Conservation (phyloP, 2,329 filamentous ascomycete genomes). For the Dendryphion nanum region DNA sequence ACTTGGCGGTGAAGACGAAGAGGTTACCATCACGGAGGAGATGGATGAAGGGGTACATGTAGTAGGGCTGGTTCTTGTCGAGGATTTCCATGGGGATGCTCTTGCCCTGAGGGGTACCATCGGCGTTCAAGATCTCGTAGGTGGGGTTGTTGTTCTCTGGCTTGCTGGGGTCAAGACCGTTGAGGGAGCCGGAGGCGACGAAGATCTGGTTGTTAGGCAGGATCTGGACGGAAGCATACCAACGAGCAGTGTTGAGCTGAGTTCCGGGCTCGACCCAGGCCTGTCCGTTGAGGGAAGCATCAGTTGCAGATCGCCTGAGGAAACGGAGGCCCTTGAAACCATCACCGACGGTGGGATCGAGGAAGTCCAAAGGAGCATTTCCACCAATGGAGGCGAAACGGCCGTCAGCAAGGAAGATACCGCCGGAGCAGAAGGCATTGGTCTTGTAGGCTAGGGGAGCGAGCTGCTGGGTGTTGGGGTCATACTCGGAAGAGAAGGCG, state of each 20-base stretch:
- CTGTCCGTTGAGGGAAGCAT: constrained; percentile 48
- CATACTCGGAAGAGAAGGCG: constrained; percentile 61
- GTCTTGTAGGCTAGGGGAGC: constrained; percentile 53
- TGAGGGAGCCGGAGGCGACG: constrained; percentile 60
- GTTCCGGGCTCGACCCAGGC: constrained; percentile 57
- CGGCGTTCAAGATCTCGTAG: constrained; percentile 56
- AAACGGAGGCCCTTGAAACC: constrained; percentile 60
- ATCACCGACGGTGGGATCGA: constrained; percentile 59
- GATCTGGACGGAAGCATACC: constrained; percentile 62
- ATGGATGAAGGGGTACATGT: constrained; percentile 64
- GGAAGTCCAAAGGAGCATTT: constrained; percentile 54
- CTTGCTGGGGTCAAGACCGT: constrained; percentile 56
- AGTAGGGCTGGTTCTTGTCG: constrained; percentile 59
- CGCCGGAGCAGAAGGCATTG: constrained; percentile 62
- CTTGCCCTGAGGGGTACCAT: constrained; percentile 48
- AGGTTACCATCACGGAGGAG: constrained; percentile 56
- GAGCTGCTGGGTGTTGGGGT: constrained; percentile 50
- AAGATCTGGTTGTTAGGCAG: constrained; percentile 58
- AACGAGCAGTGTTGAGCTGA: constrained; percentile 54
- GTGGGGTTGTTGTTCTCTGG: constrained; percentile 62
- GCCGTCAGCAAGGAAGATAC: constrained; percentile 58
- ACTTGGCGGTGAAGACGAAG: constrained; percentile 58
- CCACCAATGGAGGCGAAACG: constrained; percentile 56
- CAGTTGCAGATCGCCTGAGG: constrained; percentile 47
- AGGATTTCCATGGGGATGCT: constrained; percentile 56